These are phyloP conservation scores for Nitzschia sp. DNA, from an alignment of 108 stramenopile genomes.

Conservation along the genomic window DNA sequence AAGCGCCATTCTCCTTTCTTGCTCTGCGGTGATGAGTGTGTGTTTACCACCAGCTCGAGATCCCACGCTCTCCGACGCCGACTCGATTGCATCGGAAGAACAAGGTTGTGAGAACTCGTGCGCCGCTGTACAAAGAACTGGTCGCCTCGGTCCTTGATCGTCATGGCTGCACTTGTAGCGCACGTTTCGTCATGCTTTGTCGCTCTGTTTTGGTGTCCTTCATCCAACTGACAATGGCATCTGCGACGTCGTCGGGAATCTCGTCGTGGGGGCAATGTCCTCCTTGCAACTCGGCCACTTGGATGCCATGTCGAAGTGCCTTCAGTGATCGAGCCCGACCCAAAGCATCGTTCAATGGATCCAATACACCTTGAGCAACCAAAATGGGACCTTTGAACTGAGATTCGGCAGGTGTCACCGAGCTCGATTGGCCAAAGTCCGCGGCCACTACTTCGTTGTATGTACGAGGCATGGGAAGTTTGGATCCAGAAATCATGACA, in stretches of 20 bases:
- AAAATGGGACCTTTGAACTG: conserved; percentile 40
- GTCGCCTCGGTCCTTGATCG: no score
- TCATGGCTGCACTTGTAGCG: neutral
- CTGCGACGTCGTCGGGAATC: conserved; percentile 30
- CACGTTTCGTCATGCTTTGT: neutral
- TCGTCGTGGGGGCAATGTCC: conserved; percentile 68
- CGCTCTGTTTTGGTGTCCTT: conserved; percentile 11
- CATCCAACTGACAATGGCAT: conserved; percentile 34
- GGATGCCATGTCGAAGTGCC: conserved; percentile 34
- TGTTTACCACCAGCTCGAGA: no score
- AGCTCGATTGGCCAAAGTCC: conserved; percentile 22
- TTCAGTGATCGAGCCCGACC: conserved; percentile 35
- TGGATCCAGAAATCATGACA: conserved; percentile 61
- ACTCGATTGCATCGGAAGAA: no score
- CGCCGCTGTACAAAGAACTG: no score
- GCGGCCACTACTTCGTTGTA: conserved; percentile 49
- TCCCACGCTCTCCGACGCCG: no score
- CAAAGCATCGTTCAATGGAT: conserved; percentile 58
- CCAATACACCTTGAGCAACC: conserved; percentile 51
- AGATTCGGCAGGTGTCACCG: conserved; percentile 11
- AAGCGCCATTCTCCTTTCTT: no score
- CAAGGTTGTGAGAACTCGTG: no score
- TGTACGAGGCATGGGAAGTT: conserved; percentile 48
- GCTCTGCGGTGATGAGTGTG: no score
- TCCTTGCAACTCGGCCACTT: conserved; percentile 36